Evolutionary conservation across 305 asterid genomes (phyloP), one percentile per base, ranked within the genome.

Genomic region (Fraxinus floribunda): DNA sequence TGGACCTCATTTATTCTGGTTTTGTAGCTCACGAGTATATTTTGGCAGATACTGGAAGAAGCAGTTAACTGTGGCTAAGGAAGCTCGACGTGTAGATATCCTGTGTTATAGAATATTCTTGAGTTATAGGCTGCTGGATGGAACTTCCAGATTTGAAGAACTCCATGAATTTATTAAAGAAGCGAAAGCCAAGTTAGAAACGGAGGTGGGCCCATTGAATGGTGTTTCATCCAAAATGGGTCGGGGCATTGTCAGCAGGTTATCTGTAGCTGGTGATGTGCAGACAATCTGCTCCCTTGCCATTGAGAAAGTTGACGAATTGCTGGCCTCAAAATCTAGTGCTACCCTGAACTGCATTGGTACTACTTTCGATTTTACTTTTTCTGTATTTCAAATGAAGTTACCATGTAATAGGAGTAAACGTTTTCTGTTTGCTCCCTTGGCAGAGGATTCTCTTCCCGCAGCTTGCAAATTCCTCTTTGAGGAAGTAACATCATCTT

Each of bases 401-500:
- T 86, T 75, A 32, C 71, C 60, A 66, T 75, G 46, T 60, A 22
- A 18, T 70, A 22, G 52, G 77, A 88, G 79, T 73, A 55, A 66
- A 39, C 11, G 70, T 41, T 75, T 20, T 64, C 85, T 26, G 78
- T 76, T 80, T 81, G 71, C 88, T 76, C 79, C 75, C 77, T 77
- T 86, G 83, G 88, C 94, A 94, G 98, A 93, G 87, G 93, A 94
- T 86, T 94, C 97, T 52, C 87, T 92, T 82, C 97, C 99, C 11
- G 97, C 97, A 71, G 99, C 99, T 60, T 95, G 99, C 93, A 93
- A 90, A 88, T 94, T 95, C 87, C 86, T 95, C 76, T 95, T 95
- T 66, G 97, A 95, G 88, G 97, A 95, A 86, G 91, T 95, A 78
- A 88, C 96, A 5, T 87, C 93, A 22, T 88, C 97, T 71, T 94